Base-by-base conservation (phyloP, 2,329 filamentous ascomycete genomes). In the Trichoderma asperellum region DNA sequence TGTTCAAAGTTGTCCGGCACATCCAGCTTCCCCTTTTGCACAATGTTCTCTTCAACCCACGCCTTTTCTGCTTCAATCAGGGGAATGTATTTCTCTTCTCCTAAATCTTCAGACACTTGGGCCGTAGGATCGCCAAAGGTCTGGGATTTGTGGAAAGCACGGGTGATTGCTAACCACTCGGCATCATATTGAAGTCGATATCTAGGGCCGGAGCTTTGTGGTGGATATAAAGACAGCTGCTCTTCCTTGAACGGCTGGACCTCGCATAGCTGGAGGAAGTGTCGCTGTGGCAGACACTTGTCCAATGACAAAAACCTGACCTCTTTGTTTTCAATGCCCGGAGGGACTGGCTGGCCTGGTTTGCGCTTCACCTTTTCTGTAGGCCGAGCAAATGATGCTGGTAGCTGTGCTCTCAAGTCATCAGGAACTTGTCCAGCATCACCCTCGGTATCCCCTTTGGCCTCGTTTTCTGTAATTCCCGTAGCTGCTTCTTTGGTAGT, bases 91-190 rank as follows among this genome's bases (percentile, higher is more conserved):
- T 86, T 81, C 2, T 83, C 86, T 77, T 96, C 89, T 24, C 92
- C 92, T 32, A 87, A 82, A 75, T 96, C 85, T 1, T 81, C 78
- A 0, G 91, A 84, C 0, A 86, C 79, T 49, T 80, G 79, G 1
- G 86, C 84, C 8, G 81, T 77, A 5, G 83, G 83, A 72, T 91
- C 84, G 69, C 92, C 92, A 47, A 95, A 82, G 1, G 82, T 79
- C 2, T 96, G 83, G 52, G 88, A 84, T 3, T 83, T 74, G 52
- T 92, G 88, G 76, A 98, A 96, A 8, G 89, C 91, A 53, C 95
- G 91, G 14, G 91, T 94, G 72, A 99, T 97, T 53, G 96, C 92
- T 8, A 99, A 89, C 95, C 95, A 99, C 81, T 99, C 96, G 12
- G 90, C 88, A 78, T 99, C 96, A 77, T 99, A 98, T 59, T 89